Evolutionary conservation across 306 rosid genomes (phyloP).

Genomic region (Oxytropis ochrocephala): DNA sequence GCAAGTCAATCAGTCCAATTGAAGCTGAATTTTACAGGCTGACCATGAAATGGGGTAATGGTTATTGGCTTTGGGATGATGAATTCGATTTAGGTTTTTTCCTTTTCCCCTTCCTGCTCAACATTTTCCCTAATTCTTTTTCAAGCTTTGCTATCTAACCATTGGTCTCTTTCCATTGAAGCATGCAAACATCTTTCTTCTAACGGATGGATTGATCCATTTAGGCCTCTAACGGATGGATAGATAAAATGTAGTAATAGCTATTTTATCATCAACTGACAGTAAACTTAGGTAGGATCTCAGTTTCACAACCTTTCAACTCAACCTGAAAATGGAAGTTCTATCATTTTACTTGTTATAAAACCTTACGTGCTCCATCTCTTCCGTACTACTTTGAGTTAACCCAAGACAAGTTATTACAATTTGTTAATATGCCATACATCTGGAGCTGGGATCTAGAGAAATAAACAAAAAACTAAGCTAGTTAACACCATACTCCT

Average conservation of each 20-base stretch:
- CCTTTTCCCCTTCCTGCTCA: neutral
- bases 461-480: neutral
- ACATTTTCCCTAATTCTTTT: neutral
- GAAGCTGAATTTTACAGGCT: neutral
- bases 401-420: neutral
- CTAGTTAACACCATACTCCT: neutral
- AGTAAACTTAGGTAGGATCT: no score
- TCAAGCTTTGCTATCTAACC: neutral
- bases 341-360: neutral
- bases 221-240: neutral
- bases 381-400: neutral
- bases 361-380: neutral
- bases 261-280: no score
- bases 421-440: neutral
- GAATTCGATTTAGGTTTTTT: neutral
- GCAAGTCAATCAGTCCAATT: neutral
- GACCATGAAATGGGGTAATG: neutral
- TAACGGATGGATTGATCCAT: neutral
- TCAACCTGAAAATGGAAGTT: neutral
- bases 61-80: neutral
- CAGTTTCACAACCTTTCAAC: neutral
- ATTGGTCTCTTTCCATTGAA: neutral
- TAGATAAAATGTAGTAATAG: neutral
- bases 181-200: neutral
- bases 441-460: neutral